Conservation (phyloP, 2,329 filamentous ascomycete species). For the Fusarium penzigii region DNA sequence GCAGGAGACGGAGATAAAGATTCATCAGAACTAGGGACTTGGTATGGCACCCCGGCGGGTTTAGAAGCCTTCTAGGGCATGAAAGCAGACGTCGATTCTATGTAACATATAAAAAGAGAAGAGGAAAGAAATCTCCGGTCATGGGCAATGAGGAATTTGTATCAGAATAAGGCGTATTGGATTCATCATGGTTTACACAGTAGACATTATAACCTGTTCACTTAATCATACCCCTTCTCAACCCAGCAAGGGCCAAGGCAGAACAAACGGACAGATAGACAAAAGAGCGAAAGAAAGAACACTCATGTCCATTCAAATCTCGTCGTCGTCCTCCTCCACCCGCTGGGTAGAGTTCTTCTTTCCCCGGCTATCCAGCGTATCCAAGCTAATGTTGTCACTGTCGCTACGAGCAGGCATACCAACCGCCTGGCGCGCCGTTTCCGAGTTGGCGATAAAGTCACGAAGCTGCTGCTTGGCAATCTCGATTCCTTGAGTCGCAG, state of each 20-base stretch:
- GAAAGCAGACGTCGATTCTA: neutral
- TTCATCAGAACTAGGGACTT: slow-evolving; percentile 69
- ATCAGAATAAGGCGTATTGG: slow-evolving; percentile 7
- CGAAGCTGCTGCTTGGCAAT: slow-evolving; percentile 90
- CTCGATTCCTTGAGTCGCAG: slow-evolving; percentile 80
- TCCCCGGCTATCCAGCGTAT: slow-evolving; percentile 61
- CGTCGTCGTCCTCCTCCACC: slow-evolving; percentile 46
- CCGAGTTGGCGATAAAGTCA: slow-evolving; percentile 86
- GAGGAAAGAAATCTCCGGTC: no score
- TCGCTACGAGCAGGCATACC: slow-evolving; percentile 63
- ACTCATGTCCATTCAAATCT: slow-evolving; percentile 48
- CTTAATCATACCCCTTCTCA: slow-evolving; percentile 18
- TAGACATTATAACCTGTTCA: slow-evolving; percentile 34
- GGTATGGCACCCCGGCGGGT: slow-evolving; percentile 77
- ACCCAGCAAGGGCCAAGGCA: slow-evolving; percentile 8
- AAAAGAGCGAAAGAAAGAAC: slow-evolving; percentile 28
- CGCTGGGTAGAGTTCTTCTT: slow-evolving; percentile 44
- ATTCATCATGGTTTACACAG: slow-evolving; percentile 13
- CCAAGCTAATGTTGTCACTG: slow-evolving; percentile 56
- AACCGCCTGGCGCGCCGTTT: slow-evolving; percentile 80
- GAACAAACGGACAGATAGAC: slow-evolving; percentile 4
- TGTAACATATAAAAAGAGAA: neutral
- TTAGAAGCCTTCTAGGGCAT: slow-evolving; percentile 66
- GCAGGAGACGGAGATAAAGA: slow-evolving; percentile 43
- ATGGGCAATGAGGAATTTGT: neutral